These are phyloP conservation scores for Apiospora aurea DNA, from an alignment of 2,329 filamentous ascomycete genomes.

Conservation along the genomic window DNA sequence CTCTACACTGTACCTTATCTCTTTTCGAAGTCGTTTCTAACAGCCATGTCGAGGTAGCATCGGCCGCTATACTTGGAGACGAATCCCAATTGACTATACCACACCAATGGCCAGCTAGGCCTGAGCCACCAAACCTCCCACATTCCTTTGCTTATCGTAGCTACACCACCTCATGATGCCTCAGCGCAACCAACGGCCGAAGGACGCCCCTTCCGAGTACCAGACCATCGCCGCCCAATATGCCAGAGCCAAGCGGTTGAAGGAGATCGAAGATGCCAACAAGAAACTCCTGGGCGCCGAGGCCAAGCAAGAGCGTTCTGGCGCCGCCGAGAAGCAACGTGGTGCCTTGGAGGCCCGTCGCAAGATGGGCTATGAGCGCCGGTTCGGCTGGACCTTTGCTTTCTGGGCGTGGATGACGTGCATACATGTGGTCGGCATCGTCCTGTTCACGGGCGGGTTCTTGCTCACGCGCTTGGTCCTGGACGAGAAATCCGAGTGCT, in stretches of 20 bases:
- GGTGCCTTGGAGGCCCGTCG: conserved; percentile 55
- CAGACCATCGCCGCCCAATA: conserved; percentile 61
- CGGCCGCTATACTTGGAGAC: background rate
- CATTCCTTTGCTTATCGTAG: conserved; percentile 21
- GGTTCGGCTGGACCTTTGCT: conserved; percentile 65
- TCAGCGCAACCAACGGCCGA: conserved; percentile 37
- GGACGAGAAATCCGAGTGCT: conserved; percentile 77
- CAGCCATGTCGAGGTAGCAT: conserved; percentile 3
- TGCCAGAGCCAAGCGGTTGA: conserved; percentile 59
- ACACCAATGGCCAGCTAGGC: conserved; percentile 25
- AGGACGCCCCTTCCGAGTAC: conserved; percentile 51
- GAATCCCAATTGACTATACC: background rate
- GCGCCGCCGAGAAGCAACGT: conserved; percentile 52
- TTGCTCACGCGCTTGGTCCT: conserved; percentile 85
- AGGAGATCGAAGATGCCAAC: conserved; percentile 51
- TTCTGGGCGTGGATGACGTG: conserved; percentile 76
- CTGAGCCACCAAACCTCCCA: conserved; percentile 25
- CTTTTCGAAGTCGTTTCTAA: background rate
- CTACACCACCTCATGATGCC: conserved; percentile 36
- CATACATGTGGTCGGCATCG: conserved; percentile 82
- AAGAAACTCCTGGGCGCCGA: conserved; percentile 33
- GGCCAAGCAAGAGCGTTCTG: conserved; percentile 43
- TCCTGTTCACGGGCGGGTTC: conserved; percentile 94
- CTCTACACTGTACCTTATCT: background rate
- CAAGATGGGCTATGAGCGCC: conserved; percentile 57